Percentiles rank a stretch among this genome's conserved stretches.
phyloP scores from a whole-genome alignment of 78 protist genomes.

The Goniomonas avonlea region DNA sequence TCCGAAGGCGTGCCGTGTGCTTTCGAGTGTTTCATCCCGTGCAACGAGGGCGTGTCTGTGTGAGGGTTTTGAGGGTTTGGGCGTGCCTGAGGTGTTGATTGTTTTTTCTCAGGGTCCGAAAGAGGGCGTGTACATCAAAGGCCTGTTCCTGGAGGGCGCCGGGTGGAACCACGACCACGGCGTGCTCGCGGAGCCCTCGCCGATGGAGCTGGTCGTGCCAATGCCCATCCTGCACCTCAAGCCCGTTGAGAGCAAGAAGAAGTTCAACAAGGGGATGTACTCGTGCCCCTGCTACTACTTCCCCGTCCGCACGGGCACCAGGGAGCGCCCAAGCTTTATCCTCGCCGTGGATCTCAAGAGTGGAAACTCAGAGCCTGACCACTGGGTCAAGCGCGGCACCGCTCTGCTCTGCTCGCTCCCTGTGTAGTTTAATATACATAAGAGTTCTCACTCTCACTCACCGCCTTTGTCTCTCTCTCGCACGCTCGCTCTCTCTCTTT shows the following conservation, averaged over 20 bases:
- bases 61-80: too few relatives aligned
- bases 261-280: constrained; percentile 42
- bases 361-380: constrained; percentile 35
- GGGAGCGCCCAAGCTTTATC: constrained; percentile 64
- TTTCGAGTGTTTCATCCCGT: too few relatives aligned
- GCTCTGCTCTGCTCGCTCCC: constrained; percentile 43
- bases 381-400: constrained; percentile 74
- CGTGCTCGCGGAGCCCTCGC: constrained; percentile 62
- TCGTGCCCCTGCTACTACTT: constrained; percentile 64
- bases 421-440: too few relatives aligned
- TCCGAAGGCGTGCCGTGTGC: too few relatives aligned
- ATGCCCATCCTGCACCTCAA: constrained; percentile 77
- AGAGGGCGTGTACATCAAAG: constrained; percentile 70
- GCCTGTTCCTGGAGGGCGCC: constrained; percentile 75
- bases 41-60: too few relatives aligned
- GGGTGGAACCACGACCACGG: constrained; percentile 50
- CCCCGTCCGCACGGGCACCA: constrained; percentile 65
- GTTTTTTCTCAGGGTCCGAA: constrained; percentile 34
- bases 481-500: too few relatives aligned
- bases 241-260: constrained; percentile 57
- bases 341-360: constrained; percentile 53
- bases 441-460: too few relatives aligned
- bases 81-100: too few relatives aligned
- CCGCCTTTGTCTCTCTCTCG: too few relatives aligned
- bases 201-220: constrained; percentile 61